Conservation (phyloP, 495 filamentous ascomycete genomes). For the Neurospora sp. region DNA sequence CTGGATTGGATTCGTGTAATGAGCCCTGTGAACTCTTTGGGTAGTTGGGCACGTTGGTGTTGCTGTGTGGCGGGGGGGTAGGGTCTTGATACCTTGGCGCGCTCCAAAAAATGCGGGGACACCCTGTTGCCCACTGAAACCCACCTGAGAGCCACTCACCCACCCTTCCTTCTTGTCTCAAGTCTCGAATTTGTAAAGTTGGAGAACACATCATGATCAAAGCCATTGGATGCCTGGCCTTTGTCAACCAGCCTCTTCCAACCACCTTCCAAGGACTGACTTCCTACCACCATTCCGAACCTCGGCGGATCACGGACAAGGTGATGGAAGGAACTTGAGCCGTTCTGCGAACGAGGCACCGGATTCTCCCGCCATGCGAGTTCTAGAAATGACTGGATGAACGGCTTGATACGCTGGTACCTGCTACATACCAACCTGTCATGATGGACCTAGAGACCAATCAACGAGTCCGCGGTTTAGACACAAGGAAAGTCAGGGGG, state of each 20-base stretch:
- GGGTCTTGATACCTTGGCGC: neutral
- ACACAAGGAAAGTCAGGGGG: neutral
- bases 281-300: neutral
- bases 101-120: neutral
- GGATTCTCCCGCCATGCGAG: neutral
- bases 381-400: neutral
- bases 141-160: neutral
- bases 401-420: neutral
- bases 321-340: neutral
- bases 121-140: neutral
- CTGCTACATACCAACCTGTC: neutral
- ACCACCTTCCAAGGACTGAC: neutral
- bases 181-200: neutral
- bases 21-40: neutral
- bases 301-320: neutral
- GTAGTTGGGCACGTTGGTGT: neutral
- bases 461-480: neutral
- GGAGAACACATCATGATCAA: neutral
- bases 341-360: neutral
- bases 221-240: neutral
- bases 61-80: neutral
- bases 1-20: neutral
- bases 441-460: neutral
- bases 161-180: neutral
- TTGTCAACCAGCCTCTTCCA: neutral